phyloP scores from a whole-genome alignment of 352 stramenopile species.

The Globisporangium takayamanum region DNA sequence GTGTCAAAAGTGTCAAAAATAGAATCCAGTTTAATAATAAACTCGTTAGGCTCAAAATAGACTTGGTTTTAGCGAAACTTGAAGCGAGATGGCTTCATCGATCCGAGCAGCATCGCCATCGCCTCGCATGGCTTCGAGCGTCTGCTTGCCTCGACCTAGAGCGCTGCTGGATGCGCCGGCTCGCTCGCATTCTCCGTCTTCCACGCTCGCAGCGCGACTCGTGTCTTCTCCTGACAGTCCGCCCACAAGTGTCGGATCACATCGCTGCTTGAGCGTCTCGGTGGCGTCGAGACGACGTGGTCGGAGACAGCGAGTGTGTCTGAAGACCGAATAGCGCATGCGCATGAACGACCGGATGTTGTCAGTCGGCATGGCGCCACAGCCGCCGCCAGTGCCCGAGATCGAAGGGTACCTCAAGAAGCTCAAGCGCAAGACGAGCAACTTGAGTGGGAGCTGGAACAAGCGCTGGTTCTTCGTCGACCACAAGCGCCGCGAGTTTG shows the following conservation, averaged over 20 bases:
- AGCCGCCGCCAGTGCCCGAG: conserved; percentile 51
- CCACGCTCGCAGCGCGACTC: background rate
- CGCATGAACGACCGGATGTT: conserved; percentile 3
- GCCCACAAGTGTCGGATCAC: background rate
- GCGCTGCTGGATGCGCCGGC: no score
- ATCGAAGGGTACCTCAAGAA: conserved; percentile 87
- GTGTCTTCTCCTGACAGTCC: background rate
- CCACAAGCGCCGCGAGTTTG: conserved; percentile 62
- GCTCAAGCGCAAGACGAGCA: conserved; percentile 82
- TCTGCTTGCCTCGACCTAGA: background rate
- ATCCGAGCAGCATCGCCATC: background rate
- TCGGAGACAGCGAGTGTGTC: background rate
- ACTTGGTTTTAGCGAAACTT: no score
- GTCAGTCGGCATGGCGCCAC: conserved; percentile 21
- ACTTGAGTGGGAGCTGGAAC: conserved; percentile 73
- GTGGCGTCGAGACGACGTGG: background rate
- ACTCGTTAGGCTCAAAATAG: no score
- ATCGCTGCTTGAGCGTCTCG: background rate
- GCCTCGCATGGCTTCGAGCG: background rate
- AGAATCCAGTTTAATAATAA: no score
- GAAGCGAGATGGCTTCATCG: background rate
- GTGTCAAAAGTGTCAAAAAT: no score
- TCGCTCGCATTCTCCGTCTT: conserved; percentile 1
- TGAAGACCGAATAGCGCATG: background rate
- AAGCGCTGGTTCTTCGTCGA: conserved; percentile 87